phyloP scores from a whole-genome alignment of 306 rosid genomes.

The Cucurbita pepo region DNA sequence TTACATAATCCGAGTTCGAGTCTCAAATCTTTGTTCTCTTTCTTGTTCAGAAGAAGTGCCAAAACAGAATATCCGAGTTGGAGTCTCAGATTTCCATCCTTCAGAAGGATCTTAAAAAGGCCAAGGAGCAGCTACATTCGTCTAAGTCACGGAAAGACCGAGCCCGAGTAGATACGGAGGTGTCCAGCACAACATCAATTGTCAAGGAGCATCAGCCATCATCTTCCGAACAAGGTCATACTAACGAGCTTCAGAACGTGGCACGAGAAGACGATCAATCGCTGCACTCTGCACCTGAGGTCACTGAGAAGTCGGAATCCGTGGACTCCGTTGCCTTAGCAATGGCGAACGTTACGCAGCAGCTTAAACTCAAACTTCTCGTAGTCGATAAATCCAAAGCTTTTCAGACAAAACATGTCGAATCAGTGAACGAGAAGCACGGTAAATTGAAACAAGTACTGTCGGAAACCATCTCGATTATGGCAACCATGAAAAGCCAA shows the following conservation, averaged over 20 bases:
- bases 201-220: conserved; percentile 45
- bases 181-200: conserved; percentile 44
- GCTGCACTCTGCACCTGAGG: conserved; percentile 33
- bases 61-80: conserved; percentile 66
- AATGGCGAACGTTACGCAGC: conserved; percentile 39
- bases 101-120: conserved; percentile 55
- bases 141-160: conserved; percentile 53
- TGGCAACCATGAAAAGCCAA: conserved; percentile 50
- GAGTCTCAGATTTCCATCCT: conserved; percentile 73
- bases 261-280: conserved; percentile 30
- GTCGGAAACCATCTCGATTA: conserved; percentile 43
- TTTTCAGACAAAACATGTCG: conserved; percentile 30
- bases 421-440: conserved; percentile 31
- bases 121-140: conserved; percentile 37
- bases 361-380: conserved; percentile 57
- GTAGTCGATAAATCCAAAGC: conserved; percentile 34
- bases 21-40: neutral
- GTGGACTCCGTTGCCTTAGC: conserved; percentile 38
- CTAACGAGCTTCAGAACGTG: conserved; percentile 28
- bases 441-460: conserved; percentile 43
- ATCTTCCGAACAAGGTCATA: conserved; percentile 30
- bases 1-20: too few species aligned
- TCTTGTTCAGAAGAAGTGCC: conserved; percentile 53
- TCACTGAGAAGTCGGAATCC: conserved; percentile 30
- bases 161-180: conserved; percentile 55